Conservation (phyloP, 805 yeast species). For the Saccharomycopsis babjevae region DNA sequence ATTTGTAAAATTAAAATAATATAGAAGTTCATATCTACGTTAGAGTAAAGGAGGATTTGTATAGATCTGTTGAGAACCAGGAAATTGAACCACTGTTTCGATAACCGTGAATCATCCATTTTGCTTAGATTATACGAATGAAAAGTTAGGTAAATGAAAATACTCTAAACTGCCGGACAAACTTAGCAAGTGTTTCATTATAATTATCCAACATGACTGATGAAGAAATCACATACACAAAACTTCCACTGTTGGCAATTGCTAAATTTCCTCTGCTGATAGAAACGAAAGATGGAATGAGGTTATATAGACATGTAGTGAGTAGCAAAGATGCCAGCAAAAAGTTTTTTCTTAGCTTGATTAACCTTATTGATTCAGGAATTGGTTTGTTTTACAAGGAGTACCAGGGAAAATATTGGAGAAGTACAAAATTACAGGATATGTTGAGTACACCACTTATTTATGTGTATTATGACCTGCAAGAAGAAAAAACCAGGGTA, state of each 20-base stretch:
- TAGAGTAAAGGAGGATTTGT: no score
- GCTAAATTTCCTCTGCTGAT: background rate
- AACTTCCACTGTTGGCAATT: background rate
- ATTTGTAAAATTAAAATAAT: no score
- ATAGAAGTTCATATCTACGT: no score
- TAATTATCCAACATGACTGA: background rate
- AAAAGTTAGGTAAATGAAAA: no score
- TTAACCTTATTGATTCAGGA: slow-evolving; percentile 3
- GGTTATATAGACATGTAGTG: background rate
- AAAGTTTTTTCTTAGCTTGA: background rate
- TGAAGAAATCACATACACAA: background rate
- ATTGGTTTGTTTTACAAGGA: slow-evolving; percentile 7
- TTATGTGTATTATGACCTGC: slow-evolving; percentile 2
- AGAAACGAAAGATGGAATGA: background rate
- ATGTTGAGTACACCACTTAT: slow-evolving; percentile 2
- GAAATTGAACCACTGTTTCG: no score
- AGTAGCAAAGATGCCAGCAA: background rate
- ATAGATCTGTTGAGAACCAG: no score
- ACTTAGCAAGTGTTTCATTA: no score
- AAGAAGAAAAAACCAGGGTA: background rate
- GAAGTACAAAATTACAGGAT: slow-evolving; percentile 4
- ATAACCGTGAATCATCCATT: no score
- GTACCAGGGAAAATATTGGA: slow-evolving; percentile 10
- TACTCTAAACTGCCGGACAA: no score
- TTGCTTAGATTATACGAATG: no score